Conservation (phyloP, 78 protist species). For the Dictyostelium firmibasis region DNA sequence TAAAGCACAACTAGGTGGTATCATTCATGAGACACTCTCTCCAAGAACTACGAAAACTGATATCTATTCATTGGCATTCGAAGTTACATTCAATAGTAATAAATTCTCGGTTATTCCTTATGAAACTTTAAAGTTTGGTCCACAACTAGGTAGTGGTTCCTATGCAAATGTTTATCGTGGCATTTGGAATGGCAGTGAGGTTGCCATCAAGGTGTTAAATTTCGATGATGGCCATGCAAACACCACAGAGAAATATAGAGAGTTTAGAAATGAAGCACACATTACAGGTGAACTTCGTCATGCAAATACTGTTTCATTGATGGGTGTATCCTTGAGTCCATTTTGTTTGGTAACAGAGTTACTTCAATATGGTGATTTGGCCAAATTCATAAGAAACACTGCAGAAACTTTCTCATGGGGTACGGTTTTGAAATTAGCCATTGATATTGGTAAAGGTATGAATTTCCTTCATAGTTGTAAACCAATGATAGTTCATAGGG, state of each 20-base stretch:
- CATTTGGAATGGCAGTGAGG: conserved; percentile 56
- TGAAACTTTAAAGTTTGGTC: conserved; percentile 54
- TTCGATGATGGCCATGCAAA: conserved; percentile 19
- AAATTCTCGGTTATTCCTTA: conserved; percentile 65
- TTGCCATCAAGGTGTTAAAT: conserved; percentile 57
- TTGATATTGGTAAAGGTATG: conserved; percentile 80
- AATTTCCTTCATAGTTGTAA: conserved; percentile 69
- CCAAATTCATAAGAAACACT: conserved; percentile 39
- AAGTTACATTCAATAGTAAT: conserved; percentile 10
- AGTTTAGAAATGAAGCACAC: conserved; percentile 75
- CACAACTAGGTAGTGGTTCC: conserved; percentile 65
- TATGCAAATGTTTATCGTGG: conserved; percentile 74
- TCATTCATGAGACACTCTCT: background rate
- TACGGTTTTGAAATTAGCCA: conserved; percentile 14
- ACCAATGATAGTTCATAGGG: conserved; percentile 83
- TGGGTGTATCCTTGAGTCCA: conserved; percentile 70
- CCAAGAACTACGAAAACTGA: background rate
- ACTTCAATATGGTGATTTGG: conserved; percentile 40
- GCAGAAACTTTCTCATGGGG: conserved; percentile 49
- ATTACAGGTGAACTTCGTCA: conserved; percentile 67
- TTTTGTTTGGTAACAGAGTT: conserved; percentile 62
- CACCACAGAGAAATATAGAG: conserved; percentile 59
- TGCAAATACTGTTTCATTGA: conserved; percentile 42
- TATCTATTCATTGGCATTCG: conserved; percentile 46
- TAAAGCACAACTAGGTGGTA: background rate